phyloP scores from a whole-genome alignment of 768 basidiomycete genomes.

The Plicaturopsis crispa region DNA sequence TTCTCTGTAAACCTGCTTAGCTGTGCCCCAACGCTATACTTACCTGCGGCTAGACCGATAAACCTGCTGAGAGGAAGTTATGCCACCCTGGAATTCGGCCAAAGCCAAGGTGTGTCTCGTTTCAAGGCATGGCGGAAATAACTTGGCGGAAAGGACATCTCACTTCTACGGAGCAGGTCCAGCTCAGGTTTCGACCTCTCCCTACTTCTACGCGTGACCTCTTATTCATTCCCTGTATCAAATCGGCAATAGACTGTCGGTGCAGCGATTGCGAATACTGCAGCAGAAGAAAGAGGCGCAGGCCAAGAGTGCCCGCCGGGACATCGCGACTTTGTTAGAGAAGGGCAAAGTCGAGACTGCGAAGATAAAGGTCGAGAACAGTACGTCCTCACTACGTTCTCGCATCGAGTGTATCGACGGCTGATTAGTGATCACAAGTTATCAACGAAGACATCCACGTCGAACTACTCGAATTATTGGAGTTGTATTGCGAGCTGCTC shows the following conservation, averaged over 20 bases:
- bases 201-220: not conserved
- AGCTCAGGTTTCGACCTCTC: conserved; percentile 31
- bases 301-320: conserved; percentile 62
- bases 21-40: no score
- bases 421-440: conserved; percentile 30
- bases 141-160: conserved; percentile 3
- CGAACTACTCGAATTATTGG: conserved; percentile 86
- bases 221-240: conserved; percentile 1
- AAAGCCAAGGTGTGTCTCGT: conserved; percentile 44
- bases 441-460: conserved; percentile 82
- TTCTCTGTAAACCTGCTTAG: no score
- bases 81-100: conserved; percentile 53
- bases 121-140: not conserved
- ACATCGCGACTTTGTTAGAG: conserved; percentile 77
- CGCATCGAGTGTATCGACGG: conserved; percentile 5
- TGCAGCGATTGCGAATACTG: conserved; percentile 76
- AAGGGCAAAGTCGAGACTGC: conserved; percentile 80
- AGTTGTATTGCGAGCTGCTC: conserved; percentile 92
- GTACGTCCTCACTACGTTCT: conserved; percentile 34
- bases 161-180: conserved; percentile 25
- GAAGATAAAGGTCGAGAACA: conserved; percentile 76
- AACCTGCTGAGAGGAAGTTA: no score
- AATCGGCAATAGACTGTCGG: conserved; percentile 51
- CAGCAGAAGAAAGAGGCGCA: conserved; percentile 93
- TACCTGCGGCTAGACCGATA: no score